Evolutionary conservation across 129 eudicot species (phyloP).

Genomic region (Artemisia tridentata): DNA sequence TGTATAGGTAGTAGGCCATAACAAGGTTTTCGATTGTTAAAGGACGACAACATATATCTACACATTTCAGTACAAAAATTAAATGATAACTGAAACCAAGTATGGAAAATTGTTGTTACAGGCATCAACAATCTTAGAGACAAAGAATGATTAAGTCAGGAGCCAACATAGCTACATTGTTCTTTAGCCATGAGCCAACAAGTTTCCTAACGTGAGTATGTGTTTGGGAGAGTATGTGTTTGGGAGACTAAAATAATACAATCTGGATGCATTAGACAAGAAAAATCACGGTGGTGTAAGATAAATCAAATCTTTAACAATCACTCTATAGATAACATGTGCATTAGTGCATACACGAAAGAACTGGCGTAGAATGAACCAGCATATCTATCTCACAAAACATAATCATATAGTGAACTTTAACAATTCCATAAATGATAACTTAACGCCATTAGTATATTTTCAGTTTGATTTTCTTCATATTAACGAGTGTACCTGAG

Average conservation of each 20-base stretch:
- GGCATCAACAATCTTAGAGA: not conserved
- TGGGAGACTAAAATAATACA: not conserved
- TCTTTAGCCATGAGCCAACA: too few relatives aligned
- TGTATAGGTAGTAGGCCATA: not conserved
- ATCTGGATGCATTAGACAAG: not conserved
- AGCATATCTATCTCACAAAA: not conserved
- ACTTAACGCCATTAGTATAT: not conserved
- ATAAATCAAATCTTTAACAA: too few relatives aligned
- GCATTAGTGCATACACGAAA: constrained; percentile 1
- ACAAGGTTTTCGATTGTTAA: not conserved
- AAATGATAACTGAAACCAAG: not conserved
- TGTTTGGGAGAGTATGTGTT: too few relatives aligned
- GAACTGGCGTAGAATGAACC: not conserved
- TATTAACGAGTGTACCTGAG: constrained; percentile 51
- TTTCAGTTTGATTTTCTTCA: not conserved
- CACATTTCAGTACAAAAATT: not conserved
- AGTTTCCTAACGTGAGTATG: not conserved
- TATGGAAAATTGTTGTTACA: not conserved
- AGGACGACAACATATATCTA: not conserved
- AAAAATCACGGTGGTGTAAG: too few relatives aligned
- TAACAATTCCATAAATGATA: too few relatives aligned
- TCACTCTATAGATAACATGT: too few relatives aligned
- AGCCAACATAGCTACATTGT: too few relatives aligned
- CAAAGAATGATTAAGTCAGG: not conserved
- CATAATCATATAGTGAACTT: not conserved